Evolutionary conservation across 352 stramenopile genomes (phyloP).

Genomic region (Phytophthora ramorum): DNA sequence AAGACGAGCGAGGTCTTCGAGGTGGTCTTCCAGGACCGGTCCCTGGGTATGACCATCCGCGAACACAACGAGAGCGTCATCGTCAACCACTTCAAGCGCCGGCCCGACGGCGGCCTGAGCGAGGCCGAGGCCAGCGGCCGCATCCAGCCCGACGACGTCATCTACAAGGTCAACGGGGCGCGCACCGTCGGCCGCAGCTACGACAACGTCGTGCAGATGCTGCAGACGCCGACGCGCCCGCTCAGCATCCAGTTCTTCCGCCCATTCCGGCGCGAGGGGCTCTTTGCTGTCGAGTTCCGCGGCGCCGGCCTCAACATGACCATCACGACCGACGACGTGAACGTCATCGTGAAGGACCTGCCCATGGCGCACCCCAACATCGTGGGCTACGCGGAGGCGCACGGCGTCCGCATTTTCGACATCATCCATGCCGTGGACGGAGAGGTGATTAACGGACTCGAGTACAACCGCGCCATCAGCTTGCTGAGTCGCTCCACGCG

Average conservation of each 20-base stretch:
- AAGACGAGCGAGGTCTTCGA: slow-evolving; percentile 85
- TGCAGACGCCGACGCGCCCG: slow-evolving; percentile 78
- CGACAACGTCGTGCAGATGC: slow-evolving; percentile 87
- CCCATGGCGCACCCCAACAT: slow-evolving; percentile 86
- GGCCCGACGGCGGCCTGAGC: slow-evolving; percentile 53
- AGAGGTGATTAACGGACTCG: slow-evolving; percentile 75
- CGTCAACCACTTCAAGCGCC: slow-evolving; percentile 86
- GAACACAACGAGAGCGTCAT: slow-evolving; percentile 87
- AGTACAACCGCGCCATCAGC: slow-evolving; percentile 86
- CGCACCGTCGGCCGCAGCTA: slow-evolving; percentile 81
- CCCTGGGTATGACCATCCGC: slow-evolving; percentile 86
- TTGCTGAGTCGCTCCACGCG: slow-evolving; percentile 69
- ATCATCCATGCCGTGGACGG: slow-evolving; percentile 84
- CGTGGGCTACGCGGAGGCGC: slow-evolving; percentile 82
- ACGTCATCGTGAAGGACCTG: slow-evolving; percentile 87
- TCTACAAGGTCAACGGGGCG: slow-evolving; percentile 87
- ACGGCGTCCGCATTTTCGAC: slow-evolving; percentile 83
- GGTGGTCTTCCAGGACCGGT: slow-evolving; percentile 70
- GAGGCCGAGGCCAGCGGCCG: slow-evolving; percentile 61
- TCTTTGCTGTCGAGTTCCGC: slow-evolving; percentile 87
- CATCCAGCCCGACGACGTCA: slow-evolving; percentile 79
- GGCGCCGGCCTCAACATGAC: slow-evolving; percentile 85
- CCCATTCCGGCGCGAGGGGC: slow-evolving; percentile 73
- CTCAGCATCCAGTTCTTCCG: slow-evolving; percentile 87
- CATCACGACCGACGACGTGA: slow-evolving; percentile 86